phyloP scores from a whole-genome alignment of 2,329 filamentous ascomycete species.

The Balansia obtecta region DNA sequence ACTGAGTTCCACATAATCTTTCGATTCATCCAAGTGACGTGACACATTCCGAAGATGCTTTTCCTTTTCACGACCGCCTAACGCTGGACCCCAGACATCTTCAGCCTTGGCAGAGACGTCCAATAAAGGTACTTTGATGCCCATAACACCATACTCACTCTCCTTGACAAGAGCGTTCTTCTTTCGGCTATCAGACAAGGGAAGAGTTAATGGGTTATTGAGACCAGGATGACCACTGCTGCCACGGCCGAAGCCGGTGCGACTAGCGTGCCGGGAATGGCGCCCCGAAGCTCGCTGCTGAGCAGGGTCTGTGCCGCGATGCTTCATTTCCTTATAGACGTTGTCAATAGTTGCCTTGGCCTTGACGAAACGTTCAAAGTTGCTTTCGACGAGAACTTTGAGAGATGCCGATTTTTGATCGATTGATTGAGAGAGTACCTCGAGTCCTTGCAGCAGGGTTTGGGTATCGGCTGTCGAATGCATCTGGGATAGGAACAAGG shows the following conservation, averaged over 20 bases:
- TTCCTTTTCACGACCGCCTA: constrained; percentile 85
- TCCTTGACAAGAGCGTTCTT: constrained; percentile 91
- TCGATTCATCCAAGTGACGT: constrained; percentile 64
- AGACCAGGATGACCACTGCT: constrained; percentile 24
- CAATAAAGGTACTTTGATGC: constrained; percentile 76
- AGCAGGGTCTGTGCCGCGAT: constrained; percentile 42
- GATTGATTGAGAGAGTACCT: constrained; percentile 80
- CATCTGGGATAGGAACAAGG: constrained; percentile 82
- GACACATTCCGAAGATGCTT: constrained; percentile 71
- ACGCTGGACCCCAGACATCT: constrained; percentile 90
- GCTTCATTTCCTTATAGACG: constrained; percentile 97
- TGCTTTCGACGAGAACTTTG: constrained; percentile 91
- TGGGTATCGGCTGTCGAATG: constrained; percentile 79
- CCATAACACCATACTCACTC: constrained; percentile 78
- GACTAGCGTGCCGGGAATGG: constrained; percentile 57
- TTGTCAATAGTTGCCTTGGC: constrained; percentile 98
- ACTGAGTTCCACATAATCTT: constrained; percentile 71
- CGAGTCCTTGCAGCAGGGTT: constrained; percentile 66
- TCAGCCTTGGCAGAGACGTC: constrained; percentile 91
- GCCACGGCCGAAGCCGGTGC: constrained; percentile 49
- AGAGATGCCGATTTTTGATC: constrained; percentile 96
- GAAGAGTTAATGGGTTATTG: constrained; percentile 24
- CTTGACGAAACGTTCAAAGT: constrained; percentile 95
- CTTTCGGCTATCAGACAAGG: constrained; percentile 45
- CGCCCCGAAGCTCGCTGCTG: constrained; percentile 26